These are phyloP conservation scores for Trichosporon asahii DNA, from an alignment of 1,284 basidiomycete genomes.

Conservation along the genomic window DNA sequence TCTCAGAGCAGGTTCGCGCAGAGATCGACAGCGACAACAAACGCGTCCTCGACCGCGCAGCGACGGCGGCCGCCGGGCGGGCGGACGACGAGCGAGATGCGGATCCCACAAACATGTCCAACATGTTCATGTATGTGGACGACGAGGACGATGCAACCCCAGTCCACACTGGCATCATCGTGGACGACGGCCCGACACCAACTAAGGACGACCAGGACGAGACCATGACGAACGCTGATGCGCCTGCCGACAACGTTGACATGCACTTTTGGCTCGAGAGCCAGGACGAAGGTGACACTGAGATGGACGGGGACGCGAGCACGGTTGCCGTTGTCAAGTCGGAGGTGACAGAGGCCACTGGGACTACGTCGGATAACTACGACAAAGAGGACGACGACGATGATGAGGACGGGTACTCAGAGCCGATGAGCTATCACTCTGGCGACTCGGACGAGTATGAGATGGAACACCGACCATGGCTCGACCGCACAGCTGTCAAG, in stretches of 20 bases:
- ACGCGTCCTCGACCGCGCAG: neutral
- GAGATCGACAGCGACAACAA: constrained; percentile 13
- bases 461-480: constrained; percentile 54
- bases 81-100: neutral
- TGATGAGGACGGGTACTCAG: constrained; percentile 20
- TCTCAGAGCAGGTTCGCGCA: constrained; percentile 36
- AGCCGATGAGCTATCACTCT: constrained; percentile 39
- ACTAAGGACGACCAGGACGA: constrained; percentile 32
- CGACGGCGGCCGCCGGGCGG: neutral
- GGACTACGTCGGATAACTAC: neutral
- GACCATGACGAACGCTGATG: constrained; percentile 27
- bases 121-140: constrained; percentile 1
- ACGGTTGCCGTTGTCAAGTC: neutral
- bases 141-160: constrained; percentile 8
- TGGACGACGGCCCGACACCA: constrained; percentile 1
- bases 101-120: neutral
- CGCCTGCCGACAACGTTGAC: constrained; percentile 28
- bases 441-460: constrained; percentile 49
- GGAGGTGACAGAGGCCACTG: neutral
- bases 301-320: neutral
- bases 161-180: constrained; percentile 1
- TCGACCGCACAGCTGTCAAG: constrained; percentile 71
- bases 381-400: constrained; percentile 17
- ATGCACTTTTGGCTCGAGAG: constrained; percentile 37
- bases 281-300: constrained; percentile 22